phyloP scores from a whole-genome alignment of 2,329 filamentous ascomycete species.

The Colletotrichum sp. region DNA sequence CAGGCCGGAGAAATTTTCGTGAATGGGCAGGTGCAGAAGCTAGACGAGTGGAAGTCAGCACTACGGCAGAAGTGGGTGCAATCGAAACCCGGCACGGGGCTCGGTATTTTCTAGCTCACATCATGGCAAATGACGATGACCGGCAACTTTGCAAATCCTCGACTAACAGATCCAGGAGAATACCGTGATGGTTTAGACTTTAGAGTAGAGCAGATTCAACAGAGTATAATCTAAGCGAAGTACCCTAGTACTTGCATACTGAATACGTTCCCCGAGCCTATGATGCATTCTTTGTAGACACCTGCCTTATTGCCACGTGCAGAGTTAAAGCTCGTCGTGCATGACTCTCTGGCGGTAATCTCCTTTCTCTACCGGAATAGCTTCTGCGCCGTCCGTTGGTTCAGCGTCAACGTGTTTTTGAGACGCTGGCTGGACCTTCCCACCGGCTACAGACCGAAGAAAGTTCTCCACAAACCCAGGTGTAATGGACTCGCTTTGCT shows the following conservation, averaged over 20 bases:
- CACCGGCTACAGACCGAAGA: neutral
- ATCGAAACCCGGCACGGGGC: neutral
- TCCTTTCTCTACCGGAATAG: neutral
- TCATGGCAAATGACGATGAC: neutral
- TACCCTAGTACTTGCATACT: neutral
- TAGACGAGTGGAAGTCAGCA: constrained; percentile 40
- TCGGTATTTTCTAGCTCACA: neutral
- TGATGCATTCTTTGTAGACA: neutral
- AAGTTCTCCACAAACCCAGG: constrained; percentile 5
- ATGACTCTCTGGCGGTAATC: neutral
- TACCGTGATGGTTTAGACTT: neutral
- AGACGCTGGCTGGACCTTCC: neutral
- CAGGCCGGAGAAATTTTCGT: constrained; percentile 45
- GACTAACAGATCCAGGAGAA: neutral
- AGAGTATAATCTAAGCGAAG: neutral
- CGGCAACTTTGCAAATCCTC: neutral
- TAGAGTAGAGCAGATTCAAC: neutral
- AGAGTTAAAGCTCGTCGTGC: constrained; percentile 1
- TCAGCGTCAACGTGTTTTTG: neutral
- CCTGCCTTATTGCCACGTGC: neutral
- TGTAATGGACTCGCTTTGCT: neutral
- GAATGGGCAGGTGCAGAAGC: constrained; percentile 33
- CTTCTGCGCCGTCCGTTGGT: neutral
- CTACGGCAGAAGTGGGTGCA: constrained; percentile 29
- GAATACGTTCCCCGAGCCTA: neutral